phyloP scores from a whole-genome alignment of 768 basidiomycete genomes.

The Auricularia sp. region DNA sequence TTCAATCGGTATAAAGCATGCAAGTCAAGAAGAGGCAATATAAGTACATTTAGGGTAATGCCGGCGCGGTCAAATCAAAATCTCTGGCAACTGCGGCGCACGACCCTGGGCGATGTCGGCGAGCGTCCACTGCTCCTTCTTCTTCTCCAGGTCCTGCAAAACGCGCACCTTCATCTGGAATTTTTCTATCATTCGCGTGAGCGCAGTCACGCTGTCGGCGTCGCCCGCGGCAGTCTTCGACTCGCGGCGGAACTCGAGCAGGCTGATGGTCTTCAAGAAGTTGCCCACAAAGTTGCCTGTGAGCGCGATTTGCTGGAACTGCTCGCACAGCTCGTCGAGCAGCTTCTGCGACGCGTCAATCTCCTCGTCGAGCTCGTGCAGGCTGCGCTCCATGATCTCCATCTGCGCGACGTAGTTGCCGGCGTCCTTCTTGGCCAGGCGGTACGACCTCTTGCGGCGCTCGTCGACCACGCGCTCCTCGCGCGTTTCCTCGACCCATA shows the following conservation, averaged over 20 bases:
- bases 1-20: too few species aligned
- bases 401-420: neutral
- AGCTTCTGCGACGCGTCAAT: neutral
- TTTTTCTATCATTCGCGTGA: neutral
- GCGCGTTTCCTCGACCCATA: slow-evolving; percentile 9
- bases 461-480: slow-evolving; percentile 8
- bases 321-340: neutral
- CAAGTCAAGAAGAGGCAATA: too few species aligned
- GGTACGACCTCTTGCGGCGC: slow-evolving; percentile 6
- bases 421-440: neutral
- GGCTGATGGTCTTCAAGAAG: neutral
- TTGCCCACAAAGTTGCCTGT: neutral
- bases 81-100: too few species aligned
- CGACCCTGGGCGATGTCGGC: too few species aligned
- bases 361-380: neutral
- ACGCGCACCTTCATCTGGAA: neutral
- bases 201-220: neutral
- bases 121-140: neutral
- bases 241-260: neutral
- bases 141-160: neutral
- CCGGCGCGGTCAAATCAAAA: too few species aligned
- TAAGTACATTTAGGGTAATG: too few species aligned
- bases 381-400: neutral
- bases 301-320: neutral
- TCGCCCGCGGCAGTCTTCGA: neutral